These are phyloP conservation scores for Fusarium tjaetaba DNA, from an alignment of 2,329 filamentous ascomycete species.

Conservation along the genomic window DNA sequence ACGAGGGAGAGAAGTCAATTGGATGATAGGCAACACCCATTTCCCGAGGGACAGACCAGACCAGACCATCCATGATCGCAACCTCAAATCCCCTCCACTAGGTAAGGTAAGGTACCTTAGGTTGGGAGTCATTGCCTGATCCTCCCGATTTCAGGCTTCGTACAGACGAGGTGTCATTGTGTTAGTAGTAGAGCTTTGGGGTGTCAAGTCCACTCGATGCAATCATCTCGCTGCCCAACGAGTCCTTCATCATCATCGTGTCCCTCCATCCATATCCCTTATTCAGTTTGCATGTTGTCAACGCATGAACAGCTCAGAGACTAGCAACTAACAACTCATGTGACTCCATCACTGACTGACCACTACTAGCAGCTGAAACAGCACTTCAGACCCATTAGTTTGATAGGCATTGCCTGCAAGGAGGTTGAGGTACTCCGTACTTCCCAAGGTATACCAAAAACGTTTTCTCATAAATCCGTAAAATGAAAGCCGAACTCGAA, in stretches of 20 bases:
- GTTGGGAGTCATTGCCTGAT: not conserved
- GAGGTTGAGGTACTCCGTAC: not conserved
- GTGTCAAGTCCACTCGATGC: not conserved
- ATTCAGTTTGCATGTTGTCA: constrained; percentile 17
- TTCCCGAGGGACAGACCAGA: constrained; percentile 3
- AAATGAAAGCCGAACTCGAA: constrained; percentile 25
- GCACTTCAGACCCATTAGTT: constrained; percentile 1
- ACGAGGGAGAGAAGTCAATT: not conserved
- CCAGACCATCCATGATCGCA: not conserved
- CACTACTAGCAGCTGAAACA: constrained; percentile 1
- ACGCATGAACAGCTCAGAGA: constrained; percentile 38
- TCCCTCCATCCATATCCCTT: not conserved
- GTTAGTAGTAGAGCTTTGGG: not conserved
- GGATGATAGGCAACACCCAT: not conserved
- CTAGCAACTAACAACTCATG: constrained; percentile 29
- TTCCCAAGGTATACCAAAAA: not conserved
- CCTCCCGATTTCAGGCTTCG: not conserved
- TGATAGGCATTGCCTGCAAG: not conserved
- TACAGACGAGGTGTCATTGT: not conserved
- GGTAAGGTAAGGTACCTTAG: not conserved
- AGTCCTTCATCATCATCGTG: not conserved
- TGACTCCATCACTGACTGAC: constrained; percentile 18
- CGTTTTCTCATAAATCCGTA: not conserved
- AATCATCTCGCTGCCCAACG: constrained; percentile 8
- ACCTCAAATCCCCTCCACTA: not conserved